A percentile compares a stretch with the other conserved stretches of the same genome.
Evolutionary conservation across 78 protist genomes (phyloP).

Genomic region (Dictyostelium citrinum): DNA sequence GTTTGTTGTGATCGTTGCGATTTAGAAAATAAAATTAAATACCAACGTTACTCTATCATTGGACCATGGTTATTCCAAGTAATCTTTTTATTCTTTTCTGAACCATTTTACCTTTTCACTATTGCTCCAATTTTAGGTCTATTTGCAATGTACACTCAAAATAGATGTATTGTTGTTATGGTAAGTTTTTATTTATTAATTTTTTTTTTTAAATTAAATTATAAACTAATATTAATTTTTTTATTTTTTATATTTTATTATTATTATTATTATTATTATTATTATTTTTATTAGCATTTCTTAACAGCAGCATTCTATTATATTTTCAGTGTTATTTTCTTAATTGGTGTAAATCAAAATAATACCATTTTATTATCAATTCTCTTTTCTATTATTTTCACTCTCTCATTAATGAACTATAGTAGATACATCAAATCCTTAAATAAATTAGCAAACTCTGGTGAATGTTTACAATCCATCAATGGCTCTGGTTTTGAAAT

Average conservation of each 20-base stretch:
- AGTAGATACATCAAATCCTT: background rate
- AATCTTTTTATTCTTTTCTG: background rate
- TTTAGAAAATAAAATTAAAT: background rate
- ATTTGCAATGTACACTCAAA: constrained; percentile 1
- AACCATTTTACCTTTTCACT: background rate
- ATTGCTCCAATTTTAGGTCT: constrained; percentile 9
- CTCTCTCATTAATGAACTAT: background rate
- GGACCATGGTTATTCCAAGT: constrained; percentile 3
- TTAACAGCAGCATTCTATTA: background rate
- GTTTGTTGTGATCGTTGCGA: constrained; percentile 9
- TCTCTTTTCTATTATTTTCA: background rate
- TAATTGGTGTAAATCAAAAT: background rate
- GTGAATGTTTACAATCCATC: background rate
- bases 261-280: no score
- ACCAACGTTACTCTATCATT: background rate
- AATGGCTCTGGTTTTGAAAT: background rate
- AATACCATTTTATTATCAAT: background rate
- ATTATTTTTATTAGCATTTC: no score
- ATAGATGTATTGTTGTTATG: background rate
- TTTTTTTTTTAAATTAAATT: background rate
- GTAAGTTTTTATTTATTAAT: background rate
- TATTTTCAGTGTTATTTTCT: background rate
- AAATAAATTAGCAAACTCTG: background rate
- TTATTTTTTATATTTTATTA: background rate
- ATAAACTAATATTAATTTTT: background rate